Evolutionary conservation across 805 yeast genomes (phyloP), one percentile per base, ranked within the genome.

Genomic region (Cyberlindnera maclurae): DNA sequence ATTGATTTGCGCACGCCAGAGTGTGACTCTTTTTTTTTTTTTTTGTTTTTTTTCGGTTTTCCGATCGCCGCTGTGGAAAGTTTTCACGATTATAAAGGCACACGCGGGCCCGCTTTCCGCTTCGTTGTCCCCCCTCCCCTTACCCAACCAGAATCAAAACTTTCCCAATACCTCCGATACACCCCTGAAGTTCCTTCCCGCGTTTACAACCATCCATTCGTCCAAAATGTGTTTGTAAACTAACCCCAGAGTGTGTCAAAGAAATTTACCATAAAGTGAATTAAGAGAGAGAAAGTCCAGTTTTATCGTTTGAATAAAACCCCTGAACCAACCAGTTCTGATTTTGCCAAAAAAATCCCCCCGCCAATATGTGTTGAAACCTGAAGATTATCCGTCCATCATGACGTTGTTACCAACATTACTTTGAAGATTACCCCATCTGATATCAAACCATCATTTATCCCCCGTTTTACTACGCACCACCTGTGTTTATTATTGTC

Each of bases 191-290:
- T 9, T 15, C 16, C 28, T 34, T 13, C 29, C n/a, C 5, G 17
- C 29, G 15, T 11, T 26, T 35, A 31, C 33, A 37, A 22, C 26
- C 29, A n/a, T 29, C 29, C 31, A 7, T 12, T 24, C 13, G 31
- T 28, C 41, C 41, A 47, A 44, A 37, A 52, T 53, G 57, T 53
- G 57, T 42, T 50, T 44, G 44, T 52, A 53, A 53, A 48, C 44
- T 38, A 28, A 46, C 51, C 49, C 44, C 37, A 10, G 12, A 31
- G 22, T 31, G 26, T 18, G 33, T 31, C 26, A 13, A 29, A 29
- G 31, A 29, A 29, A 29, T 29, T 29, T 38, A 36, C 39, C 41
- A 18, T 36, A 18, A 34, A 39, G 31, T 34, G 30, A 26, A 31
- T 26, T 15, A 36, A 27, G 31, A 37, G 27, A 29, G 31, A 29